Evolutionary conservation across 495 filamentous ascomycete genomes (phyloP), one percentile per base, ranked within the genome.

Genomic region (Amphirosellinia nigrospora): DNA sequence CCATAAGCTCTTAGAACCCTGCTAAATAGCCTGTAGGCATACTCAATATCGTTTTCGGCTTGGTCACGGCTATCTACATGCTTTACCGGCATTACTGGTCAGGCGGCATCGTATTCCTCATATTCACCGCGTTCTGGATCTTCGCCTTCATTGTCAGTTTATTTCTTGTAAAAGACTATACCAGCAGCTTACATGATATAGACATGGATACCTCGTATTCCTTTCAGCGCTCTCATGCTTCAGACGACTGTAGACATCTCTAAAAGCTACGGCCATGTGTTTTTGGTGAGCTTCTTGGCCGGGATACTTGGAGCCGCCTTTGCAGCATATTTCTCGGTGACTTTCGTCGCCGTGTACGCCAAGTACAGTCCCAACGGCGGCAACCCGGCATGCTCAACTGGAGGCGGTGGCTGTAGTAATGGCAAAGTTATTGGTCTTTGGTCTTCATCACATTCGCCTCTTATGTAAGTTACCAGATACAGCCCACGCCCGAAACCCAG

Each of bases 151-250:
- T 79, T 52, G 73, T 77, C 3, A 73, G 73, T 69, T 43, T 10
- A 8, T 30, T 34, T 41, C 36, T 16, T 28, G 19, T 26, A 4
- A 2, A 7, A 45, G 11, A 36, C 3, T 5, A 3, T 55, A 16
- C 58, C 46, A 39, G n/a, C 59, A 28, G 55, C 66, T 68, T 34
- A 68, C 66, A 39, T 45, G 5, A 34, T 91, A 78, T 86, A 91
- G 79, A 89, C 86, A 71, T 97, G 95, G 93, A 93, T 94, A 53
- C 89, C 87, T 21, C 87, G 93, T 34, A 97, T 97, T 59, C 94
- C 93, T 0, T 97, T 97, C 79, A 92, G 91, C 46, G 92, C 92
- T 0, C 84, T 97, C 56, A 96, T 97, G 93, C 83, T 98, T 21
- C 89, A 94, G 80, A 94, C 92, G 0, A 85, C 88, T 30, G 94